Base-by-base conservation (phyloP, 2,329 filamentous ascomycete species). In the Microdochium bolleyi region DNA sequence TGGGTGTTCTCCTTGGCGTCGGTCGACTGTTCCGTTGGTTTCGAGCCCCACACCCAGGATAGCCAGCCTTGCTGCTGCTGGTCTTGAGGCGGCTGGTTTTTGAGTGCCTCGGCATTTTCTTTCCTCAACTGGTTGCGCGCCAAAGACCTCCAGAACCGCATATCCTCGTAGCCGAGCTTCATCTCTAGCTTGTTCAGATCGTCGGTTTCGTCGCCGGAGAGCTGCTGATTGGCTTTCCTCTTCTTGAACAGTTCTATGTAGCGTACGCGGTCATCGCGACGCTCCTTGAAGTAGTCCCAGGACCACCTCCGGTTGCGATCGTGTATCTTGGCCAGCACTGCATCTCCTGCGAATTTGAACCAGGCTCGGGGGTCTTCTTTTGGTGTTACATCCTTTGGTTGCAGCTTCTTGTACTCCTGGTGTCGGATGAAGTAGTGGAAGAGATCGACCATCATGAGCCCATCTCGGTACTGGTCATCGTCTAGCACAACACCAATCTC, bases 341-440 rank as follows among this genome's bases (percentile, higher is more conserved):
- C 89, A 61, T 95, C 82, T 22, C 88, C 92, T 2, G 94, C 95
- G 69, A 97, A 99, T 54, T 80, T 82, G 52, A 99, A 75, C 94
- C 94, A 99, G 0, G 92, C 94, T 37, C 83, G 82, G 14, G 94
- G 92, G 61, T 97, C 89, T 67, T 97, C 89, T 64, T 91, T 95
- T 0, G 90, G 88, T 0, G 81, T 80, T 54, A 85, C 80, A 1
- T 78, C 85, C 64, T 95, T 94, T 3, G 94, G 94, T 62, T 96
- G 90, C 54, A 91, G 77, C 61, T 87, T 92, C 66, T 95, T 95
- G 74, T 97, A 96, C 67, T 99, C 92, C 67, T 97, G 94, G 60
- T 99, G 94, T 30, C 92, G 86, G 61, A 96, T 88, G 68, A 97
- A 99, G 71, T 96, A 97, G 69, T 99, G 94, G 74, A 99, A 99